Percentiles rank a stretch among this genome's conserved stretches.
Conservation (phyloP, 2,329 filamentous ascomycete genomes). For the Ophiostoma ips region DNA sequence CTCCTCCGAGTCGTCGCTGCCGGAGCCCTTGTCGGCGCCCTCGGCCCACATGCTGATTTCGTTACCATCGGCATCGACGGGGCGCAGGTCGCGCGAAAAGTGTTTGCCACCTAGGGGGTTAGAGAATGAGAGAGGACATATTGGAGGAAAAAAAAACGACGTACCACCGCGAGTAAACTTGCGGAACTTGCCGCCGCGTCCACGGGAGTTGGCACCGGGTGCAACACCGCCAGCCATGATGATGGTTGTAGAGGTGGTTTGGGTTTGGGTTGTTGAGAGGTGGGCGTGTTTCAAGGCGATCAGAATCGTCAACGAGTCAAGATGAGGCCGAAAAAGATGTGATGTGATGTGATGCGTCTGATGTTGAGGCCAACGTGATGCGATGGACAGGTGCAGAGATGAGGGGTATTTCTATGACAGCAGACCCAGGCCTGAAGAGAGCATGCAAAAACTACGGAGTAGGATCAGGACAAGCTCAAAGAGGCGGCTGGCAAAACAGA, state of each 20-base stretch:
- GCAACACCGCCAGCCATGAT: slow-evolving; percentile 22
- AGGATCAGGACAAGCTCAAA: not conserved
- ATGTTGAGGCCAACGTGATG: too few species aligned
- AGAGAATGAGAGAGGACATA: not conserved
- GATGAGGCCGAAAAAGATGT: too few species aligned
- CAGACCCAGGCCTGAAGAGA: not conserved
- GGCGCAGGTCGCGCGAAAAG: slow-evolving; percentile 83
- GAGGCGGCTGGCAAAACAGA: not conserved
- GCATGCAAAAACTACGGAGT: too few species aligned
- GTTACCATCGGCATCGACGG: slow-evolving; percentile 79
- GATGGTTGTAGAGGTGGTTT: not conserved
- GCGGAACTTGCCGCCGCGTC: slow-evolving; percentile 84
- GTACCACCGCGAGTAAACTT: slow-evolving; percentile 86
- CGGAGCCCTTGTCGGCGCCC: slow-evolving; percentile 29
- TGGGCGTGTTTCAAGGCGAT: not conserved
- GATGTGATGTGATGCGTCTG: too few species aligned
- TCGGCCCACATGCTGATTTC: slow-evolving; percentile 78
- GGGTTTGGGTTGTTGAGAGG: not conserved
- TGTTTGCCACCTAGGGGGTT: slow-evolving; percentile 68
- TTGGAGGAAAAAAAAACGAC: slow-evolving; percentile 14
- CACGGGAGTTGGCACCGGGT: slow-evolving; percentile 44
- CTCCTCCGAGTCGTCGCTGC: slow-evolving; percentile 30
- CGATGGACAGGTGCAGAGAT: too few species aligned
- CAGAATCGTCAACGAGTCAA: too few species aligned
- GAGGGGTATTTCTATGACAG: not conserved